Percentiles rank a stretch among this genome's conserved stretches.
Conservation (phyloP, 2,329 filamentous ascomycete species). For the Penicillium sp. region DNA sequence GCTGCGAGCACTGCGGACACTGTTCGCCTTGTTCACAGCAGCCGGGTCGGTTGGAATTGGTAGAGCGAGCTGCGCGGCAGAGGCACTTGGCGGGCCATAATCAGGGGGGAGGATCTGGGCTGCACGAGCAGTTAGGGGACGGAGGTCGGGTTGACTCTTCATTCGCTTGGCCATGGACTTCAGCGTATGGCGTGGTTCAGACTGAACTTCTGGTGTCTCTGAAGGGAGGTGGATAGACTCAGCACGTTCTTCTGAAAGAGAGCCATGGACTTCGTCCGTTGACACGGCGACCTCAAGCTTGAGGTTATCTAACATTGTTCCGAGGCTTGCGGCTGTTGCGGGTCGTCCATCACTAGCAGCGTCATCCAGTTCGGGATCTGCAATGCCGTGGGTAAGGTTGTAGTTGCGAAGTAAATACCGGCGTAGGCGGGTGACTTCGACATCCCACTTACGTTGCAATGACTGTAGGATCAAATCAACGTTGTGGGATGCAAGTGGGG, state of each 20-base stretch:
- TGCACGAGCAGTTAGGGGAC: constrained; percentile 26
- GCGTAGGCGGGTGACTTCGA: constrained; percentile 39
- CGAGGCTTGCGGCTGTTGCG: constrained; percentile 34
- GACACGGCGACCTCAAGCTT: constrained; percentile 33
- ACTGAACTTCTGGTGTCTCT: constrained; percentile 14
- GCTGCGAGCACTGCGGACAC: constrained; percentile 36
- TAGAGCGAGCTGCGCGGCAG: constrained; percentile 25
- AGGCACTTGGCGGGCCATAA: constrained; percentile 17
- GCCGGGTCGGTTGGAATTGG: constrained; percentile 31
- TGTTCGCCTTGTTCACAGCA: constrained; percentile 26
- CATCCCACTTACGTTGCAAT: constrained; percentile 44
- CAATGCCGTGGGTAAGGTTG: constrained; percentile 36
- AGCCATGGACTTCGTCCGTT: constrained; percentile 22
- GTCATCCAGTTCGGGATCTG: constrained; percentile 27
- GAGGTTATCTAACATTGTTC: constrained; percentile 36
- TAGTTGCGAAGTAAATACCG: constrained; percentile 45
- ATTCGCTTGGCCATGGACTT: constrained; percentile 17
- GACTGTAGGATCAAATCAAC: constrained; percentile 39
- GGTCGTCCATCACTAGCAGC: constrained; percentile 35
- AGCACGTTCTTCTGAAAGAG: constrained; percentile 16
- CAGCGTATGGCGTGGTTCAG: constrained; percentile 4
- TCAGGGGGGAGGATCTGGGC: constrained; percentile 20
- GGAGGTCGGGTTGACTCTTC: constrained; percentile 17
- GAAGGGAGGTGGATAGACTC: constrained; percentile 12
- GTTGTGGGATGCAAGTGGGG: constrained; percentile 33